Evolutionary conservation across 345 rosid species (phyloP).

Genomic region (Boechera stricta): DNA sequence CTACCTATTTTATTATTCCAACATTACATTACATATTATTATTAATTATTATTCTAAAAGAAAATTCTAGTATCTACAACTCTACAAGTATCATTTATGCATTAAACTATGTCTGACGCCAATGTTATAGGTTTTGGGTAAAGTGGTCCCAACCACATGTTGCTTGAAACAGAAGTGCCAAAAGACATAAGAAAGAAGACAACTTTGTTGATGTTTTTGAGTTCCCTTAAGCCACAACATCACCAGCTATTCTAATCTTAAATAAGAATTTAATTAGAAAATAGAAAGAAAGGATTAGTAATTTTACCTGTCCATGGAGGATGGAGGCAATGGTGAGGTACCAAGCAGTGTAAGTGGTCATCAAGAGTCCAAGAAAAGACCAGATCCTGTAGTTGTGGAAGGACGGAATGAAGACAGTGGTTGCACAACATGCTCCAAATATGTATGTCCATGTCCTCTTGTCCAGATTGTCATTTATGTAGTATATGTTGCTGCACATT

Average conservation of each 20-base stretch:
- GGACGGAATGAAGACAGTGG: constrained; percentile 96
- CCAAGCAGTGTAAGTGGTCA: constrained; percentile 99
- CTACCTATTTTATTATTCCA: constrained; percentile 52
- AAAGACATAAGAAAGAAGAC: constrained; percentile 43
- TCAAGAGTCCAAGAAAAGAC: constrained; percentile 96
- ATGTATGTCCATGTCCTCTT: constrained; percentile 99
- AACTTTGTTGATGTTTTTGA: constrained; percentile 42
- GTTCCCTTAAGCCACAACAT: constrained; percentile 29
- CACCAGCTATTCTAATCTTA: constrained; percentile 34
- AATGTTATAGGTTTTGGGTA: constrained; percentile 26
- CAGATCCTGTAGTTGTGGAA: constrained; percentile 99
- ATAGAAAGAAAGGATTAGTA: background rate
- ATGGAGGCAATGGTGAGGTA: constrained; percentile 92
- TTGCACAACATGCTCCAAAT: constrained; percentile 98
- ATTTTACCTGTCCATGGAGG: constrained; percentile 89
- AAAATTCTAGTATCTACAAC: constrained; percentile 13
- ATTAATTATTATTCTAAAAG: background rate
- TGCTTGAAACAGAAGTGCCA: constrained; percentile 38
- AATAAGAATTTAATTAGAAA: background rate
- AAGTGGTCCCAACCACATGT: constrained; percentile 39
- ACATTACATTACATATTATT: background rate
- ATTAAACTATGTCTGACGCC: constrained; percentile 40
- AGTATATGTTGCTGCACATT: constrained; percentile 86
- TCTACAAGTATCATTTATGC: constrained; percentile 23
- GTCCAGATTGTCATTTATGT: constrained; percentile 98